Base-by-base conservation (phyloP, 208 protist genomes). In the Leishmania martiniquensis region DNA sequence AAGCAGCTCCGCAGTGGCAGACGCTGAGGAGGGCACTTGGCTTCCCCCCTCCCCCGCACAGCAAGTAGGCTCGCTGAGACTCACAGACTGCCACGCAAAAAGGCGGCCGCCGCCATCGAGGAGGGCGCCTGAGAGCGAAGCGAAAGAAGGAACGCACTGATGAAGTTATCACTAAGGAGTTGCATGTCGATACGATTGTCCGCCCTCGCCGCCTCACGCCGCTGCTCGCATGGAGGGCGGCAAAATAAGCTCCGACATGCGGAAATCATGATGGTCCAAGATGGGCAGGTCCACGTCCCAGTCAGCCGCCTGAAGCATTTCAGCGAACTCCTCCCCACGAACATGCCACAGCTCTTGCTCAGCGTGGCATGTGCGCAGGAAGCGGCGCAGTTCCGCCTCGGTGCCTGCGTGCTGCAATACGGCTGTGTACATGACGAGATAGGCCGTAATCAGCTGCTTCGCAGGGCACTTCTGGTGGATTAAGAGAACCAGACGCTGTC, bases 231-330 rank as follows among this genome's bases (percentile, higher is more conserved):
- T 70, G 9, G 75, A 80, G 7, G 66, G 69, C 2, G 85, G 86
- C 4, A 90, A 39, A 74, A 85, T 82, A 32, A 95, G 84, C 66
- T 83, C 82, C 9, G 92, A 93, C 52, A 95, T 71, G 37, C 90
- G 87, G 52, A 87, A 89, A 79, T 92, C 80, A 32, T 87, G 92
- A 51, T 91, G 87, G 60, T 96, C 92, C 52, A 95, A 69, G n/a
- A 84, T 78, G 15, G 91, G 82, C 51, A 91, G 87, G 20, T 91
- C 39, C 76, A 93, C 89, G 57, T 96, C 90, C 91, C 92, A 96
- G 75, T 83, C 82, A 45, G 83, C 87, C 7, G n/a, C 74, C 22
- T 68, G 69, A 10, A 96, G 84, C 29, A 75, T 68, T 22, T 84
- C 63, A 15, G 69, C 62, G 51, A 96, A 82, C n/a, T 81, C 70